Percentiles rank a stretch among this genome's conserved stretches.
Conservation (phyloP, 257 asterid species). For the Penstemon eatonii region DNA sequence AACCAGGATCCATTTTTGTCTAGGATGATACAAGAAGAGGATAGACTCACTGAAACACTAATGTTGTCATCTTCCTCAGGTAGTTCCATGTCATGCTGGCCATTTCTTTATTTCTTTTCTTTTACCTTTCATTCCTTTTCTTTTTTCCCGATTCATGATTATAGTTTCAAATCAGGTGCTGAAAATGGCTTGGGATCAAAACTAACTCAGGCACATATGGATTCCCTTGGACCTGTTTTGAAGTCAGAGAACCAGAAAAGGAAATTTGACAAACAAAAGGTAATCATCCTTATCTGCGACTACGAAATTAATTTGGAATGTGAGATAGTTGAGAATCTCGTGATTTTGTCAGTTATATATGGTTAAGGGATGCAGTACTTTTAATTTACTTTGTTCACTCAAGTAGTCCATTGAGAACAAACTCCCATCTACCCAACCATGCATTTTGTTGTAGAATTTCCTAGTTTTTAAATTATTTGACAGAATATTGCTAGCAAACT, state of each 20-base stretch:
- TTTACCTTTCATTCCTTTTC: slow-evolving; percentile 18
- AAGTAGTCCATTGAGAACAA: slow-evolving; percentile 3
- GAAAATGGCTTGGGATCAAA: slow-evolving; percentile 40
- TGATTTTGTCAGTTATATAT: slow-evolving; percentile 1
- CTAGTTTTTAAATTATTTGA: slow-evolving; percentile 4
- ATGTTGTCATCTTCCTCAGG: slow-evolving; percentile 41
- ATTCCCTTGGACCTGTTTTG: slow-evolving; percentile 36
- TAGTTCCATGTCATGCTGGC: slow-evolving; percentile 29
- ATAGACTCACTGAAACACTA: slow-evolving; percentile 35
- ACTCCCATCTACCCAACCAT: neutral
- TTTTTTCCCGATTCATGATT: slow-evolving; percentile 26
- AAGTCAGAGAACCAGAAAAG: slow-evolving; percentile 52
- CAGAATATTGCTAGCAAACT: neutral
- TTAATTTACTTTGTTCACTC: slow-evolving; percentile 14
- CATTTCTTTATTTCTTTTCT: slow-evolving; percentile 19
- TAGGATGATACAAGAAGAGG: slow-evolving; percentile 30
- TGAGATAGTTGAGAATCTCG: slow-evolving; percentile 12
- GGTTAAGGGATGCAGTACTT: neutral
- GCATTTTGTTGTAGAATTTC: neutral
- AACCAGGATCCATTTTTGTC: slow-evolving; percentile 31
- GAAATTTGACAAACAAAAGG: slow-evolving; percentile 60
- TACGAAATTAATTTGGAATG: slow-evolving; percentile 6
- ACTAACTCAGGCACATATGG: slow-evolving; percentile 38
- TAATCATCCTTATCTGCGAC: slow-evolving; percentile 21
- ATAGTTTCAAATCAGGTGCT: slow-evolving; percentile 42